phyloP scores from a whole-genome alignment of 768 basidiomycete genomes.

The Tylopilus subfusipes region DNA sequence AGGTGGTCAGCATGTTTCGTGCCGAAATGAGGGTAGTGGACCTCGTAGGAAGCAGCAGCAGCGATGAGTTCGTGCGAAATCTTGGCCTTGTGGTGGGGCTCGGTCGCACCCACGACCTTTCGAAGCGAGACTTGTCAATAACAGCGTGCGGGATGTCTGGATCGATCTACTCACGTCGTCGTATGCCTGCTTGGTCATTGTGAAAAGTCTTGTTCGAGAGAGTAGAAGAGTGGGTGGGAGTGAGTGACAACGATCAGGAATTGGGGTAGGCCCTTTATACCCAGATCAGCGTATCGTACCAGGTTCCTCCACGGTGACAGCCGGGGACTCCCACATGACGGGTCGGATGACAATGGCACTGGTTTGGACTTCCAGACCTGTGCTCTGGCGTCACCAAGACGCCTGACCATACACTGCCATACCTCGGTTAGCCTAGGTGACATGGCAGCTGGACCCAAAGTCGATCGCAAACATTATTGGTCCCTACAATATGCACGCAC shows the following conservation, averaged over 20 bases:
- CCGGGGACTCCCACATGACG: neutral
- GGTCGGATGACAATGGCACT: neutral
- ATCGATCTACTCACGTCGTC: slow-evolving; percentile 15
- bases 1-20: neutral
- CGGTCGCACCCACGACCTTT: slow-evolving; percentile 40
- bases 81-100: slow-evolving; percentile 47
- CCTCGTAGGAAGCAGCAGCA: slow-evolving; percentile 65
- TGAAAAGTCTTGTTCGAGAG: slow-evolving; percentile 1
- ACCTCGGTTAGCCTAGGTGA: too few relatives aligned
- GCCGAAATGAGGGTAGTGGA: slow-evolving; percentile 14
- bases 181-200: slow-evolving; percentile 18
- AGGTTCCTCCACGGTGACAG: neutral
- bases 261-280: slow-evolving; percentile 13
- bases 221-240: neutral
- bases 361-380: neutral
- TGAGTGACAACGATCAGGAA: slow-evolving; percentile 10
- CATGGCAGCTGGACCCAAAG: too few relatives aligned
- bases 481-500: too few relatives aligned
- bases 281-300: neutral
- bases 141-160: neutral
- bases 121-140: neutral
- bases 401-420: too few relatives aligned
- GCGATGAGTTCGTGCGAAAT: slow-evolving; percentile 67
- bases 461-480: too few relatives aligned
- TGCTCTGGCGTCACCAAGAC: too few relatives aligned